Percentiles rank a stretch among this genome's conserved stretches.
phyloP scores from a whole-genome alignment of 345 rosid genomes.

The Bruguiera gymnorhiza region DNA sequence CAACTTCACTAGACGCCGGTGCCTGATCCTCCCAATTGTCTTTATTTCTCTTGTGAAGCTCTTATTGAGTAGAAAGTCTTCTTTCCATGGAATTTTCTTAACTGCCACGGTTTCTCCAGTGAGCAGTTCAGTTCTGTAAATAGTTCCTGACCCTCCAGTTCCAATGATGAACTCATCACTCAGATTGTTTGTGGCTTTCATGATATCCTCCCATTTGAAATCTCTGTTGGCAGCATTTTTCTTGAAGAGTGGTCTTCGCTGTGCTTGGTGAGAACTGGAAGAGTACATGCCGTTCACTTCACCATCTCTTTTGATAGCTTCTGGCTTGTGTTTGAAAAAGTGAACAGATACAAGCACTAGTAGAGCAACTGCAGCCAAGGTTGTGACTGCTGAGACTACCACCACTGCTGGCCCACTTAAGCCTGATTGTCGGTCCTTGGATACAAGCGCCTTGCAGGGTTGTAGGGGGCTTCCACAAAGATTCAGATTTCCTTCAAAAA shows the following conservation, averaged over 20 bases:
- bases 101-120: slow-evolving; percentile 75
- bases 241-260: slow-evolving; percentile 57
- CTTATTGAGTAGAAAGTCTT: slow-evolving; percentile 65
- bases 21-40: slow-evolving; percentile 76
- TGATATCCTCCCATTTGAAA: slow-evolving; percentile 74
- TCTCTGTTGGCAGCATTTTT: slow-evolving; percentile 57
- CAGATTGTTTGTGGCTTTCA: slow-evolving; percentile 73
- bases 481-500: slow-evolving; percentile 58
- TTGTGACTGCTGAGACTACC: slow-evolving; percentile 57
- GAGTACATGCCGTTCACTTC: slow-evolving; percentile 53
- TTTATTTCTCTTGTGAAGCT: slow-evolving; percentile 83
- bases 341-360: slow-evolving; percentile 47
- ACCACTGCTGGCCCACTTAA: slow-evolving; percentile 50
- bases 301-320: slow-evolving; percentile 34
- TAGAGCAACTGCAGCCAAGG: slow-evolving; percentile 60
- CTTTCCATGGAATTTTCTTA: slow-evolving; percentile 71
- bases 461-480: slow-evolving; percentile 82
- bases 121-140: slow-evolving; percentile 69
- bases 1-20: slow-evolving; percentile 84
- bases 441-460: slow-evolving; percentile 30
- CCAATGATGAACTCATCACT: slow-evolving; percentile 83
- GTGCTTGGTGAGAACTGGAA: slow-evolving; percentile 63
- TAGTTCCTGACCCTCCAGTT: slow-evolving; percentile 87
- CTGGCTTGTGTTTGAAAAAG: slow-evolving; percentile 50
- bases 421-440: slow-evolving; percentile 31